Base-by-base conservation (phyloP, 1,284 basidiomycete genomes). In the Fomitopsis pinicola region DNA sequence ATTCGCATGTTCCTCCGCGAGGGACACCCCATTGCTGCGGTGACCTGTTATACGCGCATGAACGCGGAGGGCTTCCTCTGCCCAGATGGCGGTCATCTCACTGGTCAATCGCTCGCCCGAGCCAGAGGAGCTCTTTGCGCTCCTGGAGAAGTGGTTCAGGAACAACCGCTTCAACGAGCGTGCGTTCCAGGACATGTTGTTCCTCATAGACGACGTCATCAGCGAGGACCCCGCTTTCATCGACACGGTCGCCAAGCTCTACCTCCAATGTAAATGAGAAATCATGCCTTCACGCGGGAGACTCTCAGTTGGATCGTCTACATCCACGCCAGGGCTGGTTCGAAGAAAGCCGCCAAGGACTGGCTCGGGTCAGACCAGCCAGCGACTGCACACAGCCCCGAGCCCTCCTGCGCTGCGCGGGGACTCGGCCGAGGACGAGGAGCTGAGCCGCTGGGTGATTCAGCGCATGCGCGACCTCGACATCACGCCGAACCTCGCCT, bases 1-100 rank as follows among this genome's bases (percentile, higher is more conserved):
- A 75, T 79, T 19, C 62, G 71, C 5, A 67, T 75, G 42, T 77
- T 82, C 59, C 69, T 80, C 35, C 67, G 74, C 2, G 64, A 73
- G 46, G 68, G 69, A 1, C 63, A 70, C 10, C 77, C 79, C 59
- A 64, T 68, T 10, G 68, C 73, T 38, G 83, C 82, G 0, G 67
- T 73, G 7, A 65, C 69, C 4, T 69, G 83, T 5, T 77, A 81
- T 64, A 66, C 73, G 3, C 72, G 75, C 17, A 82, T 86, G 79
- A 61, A 70, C 19, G 64, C 71, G 2, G 76, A 78, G 28, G 77
- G 77, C 9, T 72, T 79, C 57, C 54, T 77, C 2, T 58, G 75
- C 79, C 6, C 76, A 75, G 58, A 77, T 85, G 69, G 58, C 73
- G 3, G 74, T 78, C 5, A 68, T 79, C 50, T 66, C 69, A 63